phyloP scores from a whole-genome alignment of 2,329 filamentous ascomycete genomes.

The Venturia carpophila region DNA sequence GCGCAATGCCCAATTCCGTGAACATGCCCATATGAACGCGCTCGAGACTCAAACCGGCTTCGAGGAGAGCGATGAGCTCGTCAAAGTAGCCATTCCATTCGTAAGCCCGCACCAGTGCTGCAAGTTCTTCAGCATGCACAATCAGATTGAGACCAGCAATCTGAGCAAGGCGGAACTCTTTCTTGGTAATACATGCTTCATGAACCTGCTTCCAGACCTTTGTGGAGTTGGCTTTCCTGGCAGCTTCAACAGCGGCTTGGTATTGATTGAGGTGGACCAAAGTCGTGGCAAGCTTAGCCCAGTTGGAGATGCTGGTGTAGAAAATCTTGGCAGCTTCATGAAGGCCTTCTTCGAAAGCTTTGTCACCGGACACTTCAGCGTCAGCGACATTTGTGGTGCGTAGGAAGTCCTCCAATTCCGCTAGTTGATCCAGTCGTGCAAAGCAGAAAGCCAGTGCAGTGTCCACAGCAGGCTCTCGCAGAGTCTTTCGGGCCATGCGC shows the following conservation, averaged over 20 bases:
- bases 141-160: constrained; percentile 98
- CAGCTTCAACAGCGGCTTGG: constrained; percentile 94
- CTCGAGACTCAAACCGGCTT: constrained; percentile 90
- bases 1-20: constrained; percentile 81
- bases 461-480: constrained; percentile 87
- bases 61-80: constrained; percentile 87
- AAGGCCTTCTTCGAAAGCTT: constrained; percentile 88
- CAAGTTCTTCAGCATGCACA: constrained; percentile 90
- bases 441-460: constrained; percentile 91
- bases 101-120: constrained; percentile 90
- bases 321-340: constrained; percentile 98
- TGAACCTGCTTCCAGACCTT: constrained; percentile 99
- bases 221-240: constrained; percentile 96
- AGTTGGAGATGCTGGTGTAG: constrained; percentile 97
- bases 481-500: constrained; percentile 93
- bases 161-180: constrained; percentile 96
- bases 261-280: constrained; percentile 96
- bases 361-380: constrained; percentile 93
- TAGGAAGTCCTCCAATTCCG: constrained; percentile 93
- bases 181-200: constrained; percentile 91
- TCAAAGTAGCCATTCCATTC: constrained; percentile 97
- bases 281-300: constrained; percentile 96
- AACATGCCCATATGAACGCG: constrained; percentile 96
- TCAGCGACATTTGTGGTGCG: constrained; percentile 90
- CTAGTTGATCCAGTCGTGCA: constrained; percentile 81